Evolutionary conservation across 2,329 filamentous ascomycete genomes (phyloP).

Genomic region (Leptographium lundbergii): DNA sequence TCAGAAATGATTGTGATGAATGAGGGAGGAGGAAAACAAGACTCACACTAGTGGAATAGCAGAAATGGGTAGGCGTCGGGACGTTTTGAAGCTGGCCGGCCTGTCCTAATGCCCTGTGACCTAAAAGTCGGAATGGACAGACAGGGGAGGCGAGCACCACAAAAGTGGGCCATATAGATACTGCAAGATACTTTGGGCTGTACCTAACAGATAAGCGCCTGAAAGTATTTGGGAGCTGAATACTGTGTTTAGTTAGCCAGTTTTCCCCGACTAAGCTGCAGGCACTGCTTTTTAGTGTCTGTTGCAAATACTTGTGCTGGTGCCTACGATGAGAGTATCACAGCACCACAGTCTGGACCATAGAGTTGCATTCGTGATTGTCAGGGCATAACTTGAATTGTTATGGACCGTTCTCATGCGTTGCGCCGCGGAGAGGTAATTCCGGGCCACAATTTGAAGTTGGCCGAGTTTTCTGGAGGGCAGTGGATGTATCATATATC

Average conservation of each 20-base stretch:
- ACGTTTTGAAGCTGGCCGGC: not conserved
- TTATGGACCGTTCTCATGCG: no score
- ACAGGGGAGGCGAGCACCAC: not conserved
- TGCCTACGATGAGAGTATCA: not conserved
- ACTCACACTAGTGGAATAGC: not conserved
- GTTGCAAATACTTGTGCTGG: not conserved
- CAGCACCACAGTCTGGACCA: not conserved
- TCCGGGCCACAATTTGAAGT: not conserved
- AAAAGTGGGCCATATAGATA: not conserved
- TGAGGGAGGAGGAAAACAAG: not conserved
- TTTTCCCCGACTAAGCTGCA: not conserved
- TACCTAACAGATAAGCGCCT: not conserved
- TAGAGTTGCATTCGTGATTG: not conserved
- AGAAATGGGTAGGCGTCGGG: not conserved
- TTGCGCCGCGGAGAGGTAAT: no score
- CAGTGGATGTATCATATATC: not conserved
- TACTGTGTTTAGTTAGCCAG: conserved; percentile 3
- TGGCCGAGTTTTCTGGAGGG: not conserved
- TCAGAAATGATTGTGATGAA: not conserved
- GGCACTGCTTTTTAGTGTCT: not conserved
- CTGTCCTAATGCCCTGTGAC: not conserved
- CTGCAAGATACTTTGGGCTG: not conserved
- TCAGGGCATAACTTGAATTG: not conserved
- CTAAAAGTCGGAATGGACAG: not conserved
- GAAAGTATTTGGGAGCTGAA: not conserved